Evolutionary conservation across 257 asterid genomes (phyloP).

Genomic region (Solanum piurae): DNA sequence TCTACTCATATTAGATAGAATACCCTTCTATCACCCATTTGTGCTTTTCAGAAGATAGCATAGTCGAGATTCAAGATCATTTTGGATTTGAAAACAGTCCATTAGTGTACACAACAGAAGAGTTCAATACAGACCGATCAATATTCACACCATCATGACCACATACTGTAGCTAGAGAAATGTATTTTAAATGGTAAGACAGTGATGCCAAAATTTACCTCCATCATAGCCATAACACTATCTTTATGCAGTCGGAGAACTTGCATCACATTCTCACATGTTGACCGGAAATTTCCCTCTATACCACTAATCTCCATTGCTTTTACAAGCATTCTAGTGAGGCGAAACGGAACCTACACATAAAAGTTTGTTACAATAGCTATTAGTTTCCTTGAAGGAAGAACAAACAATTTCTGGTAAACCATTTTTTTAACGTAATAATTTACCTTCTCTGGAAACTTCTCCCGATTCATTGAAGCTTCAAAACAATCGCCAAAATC

Average conservation of each 20-base stretch:
- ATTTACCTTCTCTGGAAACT: constrained; percentile 94
- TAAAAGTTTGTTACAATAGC: not conserved
- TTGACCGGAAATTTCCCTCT: constrained; percentile 95
- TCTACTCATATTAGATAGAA: not conserved
- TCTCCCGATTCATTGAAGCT: constrained; percentile 99
- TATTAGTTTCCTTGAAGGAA: not conserved
- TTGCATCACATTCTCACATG: constrained; percentile 97
- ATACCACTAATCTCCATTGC: constrained; percentile 99
- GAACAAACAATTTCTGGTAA: not conserved
- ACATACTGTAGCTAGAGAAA: not conserved
- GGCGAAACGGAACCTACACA: constrained; percentile 94
- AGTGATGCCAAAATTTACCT: constrained; percentile 34
- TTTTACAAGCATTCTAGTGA: constrained; percentile 97
- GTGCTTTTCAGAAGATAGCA: not conserved
- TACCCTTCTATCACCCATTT: not conserved
- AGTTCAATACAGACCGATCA: not conserved
- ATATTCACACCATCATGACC: not conserved
- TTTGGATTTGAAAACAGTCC: not conserved
- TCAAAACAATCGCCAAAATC: constrained; percentile 99
- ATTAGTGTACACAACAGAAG: not conserved
- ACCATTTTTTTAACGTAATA: not conserved
- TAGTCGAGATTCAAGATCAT: not conserved
- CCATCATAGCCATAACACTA: constrained; percentile 99
- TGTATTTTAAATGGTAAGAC: not conserved
- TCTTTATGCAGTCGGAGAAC: constrained; percentile 88